Base-by-base conservation (phyloP, 2,329 filamentous ascomycete genomes). In the Hyphodiscus sp. region DNA sequence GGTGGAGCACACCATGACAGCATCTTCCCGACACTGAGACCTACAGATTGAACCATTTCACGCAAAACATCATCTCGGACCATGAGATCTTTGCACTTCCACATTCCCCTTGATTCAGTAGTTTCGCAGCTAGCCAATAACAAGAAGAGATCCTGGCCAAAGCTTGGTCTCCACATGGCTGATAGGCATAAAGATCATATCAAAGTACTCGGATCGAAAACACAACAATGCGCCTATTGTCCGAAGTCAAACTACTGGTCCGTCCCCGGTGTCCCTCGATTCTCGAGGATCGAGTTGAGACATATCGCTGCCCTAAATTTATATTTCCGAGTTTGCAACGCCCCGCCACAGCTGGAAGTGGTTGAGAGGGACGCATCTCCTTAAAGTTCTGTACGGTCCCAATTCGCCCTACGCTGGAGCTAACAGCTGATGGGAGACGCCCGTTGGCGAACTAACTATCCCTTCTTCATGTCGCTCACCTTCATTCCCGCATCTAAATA, bases 221-320 rank as follows among this genome's bases (percentile, higher is more conserved):
- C 23, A 51, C 46, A 53, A 60, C 46, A 57, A 61, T 59, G 58
- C 57, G 58, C 58, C 52, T 62, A 59, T 61, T 58, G 47, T 59
- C 59, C 58, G 58, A 57, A 47, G 33, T 53, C 54, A 52, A 45
- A 26, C 23, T 8, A 26, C 23, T 26, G 23, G 8, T 26, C 8
- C 23, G 23, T 8, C 43, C 58, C 55, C 49, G 45, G 50, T 23
- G 19, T 47, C 15, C 44, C n/a, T 26, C 38, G 15, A 15, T 33
- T 13, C 29, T 7, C 29, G 13, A 33, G 29, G 13, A 33, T n/a
- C n/a, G n/a, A n/a, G n/a, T n/a, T n/a, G 29, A 33, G 33, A 13
- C 5, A 38, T 2, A 38, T n/a, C 11, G 13, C 16, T 10, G 11
- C 23, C 8, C 3, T 26, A 8, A 3, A 8, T 26, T 26, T 3